A percentile compares a stretch with the other conserved stretches of the same genome.
phyloP scores from a whole-genome alignment of 345 rosid species.

The Gossypium longicalyx region DNA sequence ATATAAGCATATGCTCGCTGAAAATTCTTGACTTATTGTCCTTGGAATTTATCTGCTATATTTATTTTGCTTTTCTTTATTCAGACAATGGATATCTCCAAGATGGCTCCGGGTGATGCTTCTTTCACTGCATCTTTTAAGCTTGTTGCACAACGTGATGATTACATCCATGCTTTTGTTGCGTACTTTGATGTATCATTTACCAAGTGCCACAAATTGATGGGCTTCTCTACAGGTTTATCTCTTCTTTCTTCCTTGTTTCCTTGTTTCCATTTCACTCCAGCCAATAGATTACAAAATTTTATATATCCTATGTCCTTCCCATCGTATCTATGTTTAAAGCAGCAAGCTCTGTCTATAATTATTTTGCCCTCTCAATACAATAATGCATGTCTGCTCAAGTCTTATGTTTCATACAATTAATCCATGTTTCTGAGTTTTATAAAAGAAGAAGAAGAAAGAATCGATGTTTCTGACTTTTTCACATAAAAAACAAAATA shows the following conservation, averaged over 20 bases:
- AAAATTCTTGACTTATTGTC: neutral
- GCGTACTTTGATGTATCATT: conserved; percentile 99
- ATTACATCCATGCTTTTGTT: conserved; percentile 94
- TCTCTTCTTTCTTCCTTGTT: neutral
- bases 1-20: too few species aligned
- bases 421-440: neutral
- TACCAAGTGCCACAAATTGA: conserved; percentile 86
- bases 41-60: neutral
- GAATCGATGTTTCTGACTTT: neutral
- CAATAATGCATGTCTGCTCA: neutral
- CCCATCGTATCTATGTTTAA: neutral
- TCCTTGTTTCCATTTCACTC: neutral
- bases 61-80: conserved; percentile 12
- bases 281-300: neutral
- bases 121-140: conserved; percentile 92
- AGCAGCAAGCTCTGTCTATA: neutral
- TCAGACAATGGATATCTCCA: conserved; percentile 97
- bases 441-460: neutral
- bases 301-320: neutral
- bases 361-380: neutral
- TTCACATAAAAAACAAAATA: conserved; percentile 7
- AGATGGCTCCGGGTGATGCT: conserved; percentile 92
- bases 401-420: neutral
- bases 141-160: conserved; percentile 92
- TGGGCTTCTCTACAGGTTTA: conserved; percentile 94